phyloP scores from a whole-genome alignment of 2,329 filamentous ascomycete species.

The Colletotrichum chrysophilum region DNA sequence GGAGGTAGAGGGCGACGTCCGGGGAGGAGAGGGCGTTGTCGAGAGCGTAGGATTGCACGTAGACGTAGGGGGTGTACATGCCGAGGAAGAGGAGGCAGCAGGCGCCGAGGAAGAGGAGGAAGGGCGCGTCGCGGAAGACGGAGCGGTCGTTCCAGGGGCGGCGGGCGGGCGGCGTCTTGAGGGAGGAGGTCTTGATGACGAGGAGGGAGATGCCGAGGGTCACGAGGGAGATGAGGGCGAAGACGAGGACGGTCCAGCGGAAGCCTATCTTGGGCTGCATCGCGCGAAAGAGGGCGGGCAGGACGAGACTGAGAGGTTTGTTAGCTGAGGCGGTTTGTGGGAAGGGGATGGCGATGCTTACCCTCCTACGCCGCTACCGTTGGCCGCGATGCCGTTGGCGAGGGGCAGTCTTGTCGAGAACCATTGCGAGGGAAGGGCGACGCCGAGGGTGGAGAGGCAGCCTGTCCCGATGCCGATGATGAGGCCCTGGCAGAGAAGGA shows the following conservation, averaged over 20 bases:
- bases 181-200: constrained; percentile 14
- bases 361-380: constrained; percentile 34
- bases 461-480: constrained; percentile 50
- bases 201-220: constrained; percentile 4
- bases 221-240: constrained; percentile 10
- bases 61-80: constrained; percentile 55
- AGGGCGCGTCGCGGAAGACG: constrained; percentile 42
- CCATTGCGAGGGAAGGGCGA: constrained; percentile 36
- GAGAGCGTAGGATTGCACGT: constrained; percentile 45
- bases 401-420: constrained; percentile 33
- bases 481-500: constrained; percentile 47
- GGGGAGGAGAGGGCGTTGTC: constrained; percentile 34
- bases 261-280: constrained; percentile 10
- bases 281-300: constrained; percentile 8
- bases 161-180: constrained; percentile 6
- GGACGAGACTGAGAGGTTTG: background rate
- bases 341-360: background rate
- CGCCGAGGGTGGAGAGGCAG: constrained; percentile 41
- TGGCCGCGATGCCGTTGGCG: constrained; percentile 36
- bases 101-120: constrained; percentile 37
- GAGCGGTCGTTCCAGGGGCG: constrained; percentile 27
- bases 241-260: constrained; percentile 13
- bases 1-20: constrained; percentile 42
- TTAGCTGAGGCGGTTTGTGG: background rate
- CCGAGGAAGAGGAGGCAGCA: constrained; percentile 46